Percentiles rank a stretch among this genome's conserved stretches.
Conservation (phyloP, 345 rosid genomes). For the Cardamine resedifolia region DNA sequence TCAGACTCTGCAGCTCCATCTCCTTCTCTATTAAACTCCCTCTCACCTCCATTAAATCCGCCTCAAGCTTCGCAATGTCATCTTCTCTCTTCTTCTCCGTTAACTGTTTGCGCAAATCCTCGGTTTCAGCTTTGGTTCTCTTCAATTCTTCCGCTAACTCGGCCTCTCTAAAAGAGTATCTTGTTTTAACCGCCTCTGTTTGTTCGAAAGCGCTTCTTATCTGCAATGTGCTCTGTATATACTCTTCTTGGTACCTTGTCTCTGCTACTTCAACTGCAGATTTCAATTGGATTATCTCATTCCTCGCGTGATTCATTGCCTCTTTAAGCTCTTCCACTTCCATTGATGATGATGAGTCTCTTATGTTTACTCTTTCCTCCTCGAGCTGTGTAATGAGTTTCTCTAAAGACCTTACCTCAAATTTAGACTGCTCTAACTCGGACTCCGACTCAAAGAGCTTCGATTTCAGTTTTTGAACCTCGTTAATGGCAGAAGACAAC, state of each 20-base stretch:
- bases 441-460: constrained; percentile 76
- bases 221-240: constrained; percentile 81
- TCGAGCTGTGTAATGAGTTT: constrained; percentile 56
- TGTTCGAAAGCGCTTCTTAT: constrained; percentile 76
- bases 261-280: constrained; percentile 68
- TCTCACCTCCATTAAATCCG: constrained; percentile 52
- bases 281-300: constrained; percentile 59
- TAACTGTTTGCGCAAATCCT: constrained; percentile 45
- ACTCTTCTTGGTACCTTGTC: constrained; percentile 80
- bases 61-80: constrained; percentile 50
- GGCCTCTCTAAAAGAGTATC: constrained; percentile 52
- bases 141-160: constrained; percentile 53
- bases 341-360: constrained; percentile 33
- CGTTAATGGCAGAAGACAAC: constrained; percentile 73
- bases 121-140: constrained; percentile 45
- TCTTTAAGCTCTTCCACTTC: constrained; percentile 32
- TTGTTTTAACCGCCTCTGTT: constrained; percentile 53
- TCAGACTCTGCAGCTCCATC: constrained; percentile 50
- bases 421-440: constrained; percentile 68
- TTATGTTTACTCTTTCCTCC: constrained; percentile 36
- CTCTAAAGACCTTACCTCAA: constrained; percentile 57
- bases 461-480: constrained; percentile 78
- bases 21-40: constrained; percentile 52
- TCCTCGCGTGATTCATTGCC: constrained; percentile 47
- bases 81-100: constrained; percentile 12